Conservation (phyloP, 2,329 filamentous ascomycete genomes). For the Aspergillus flavus region DNA sequence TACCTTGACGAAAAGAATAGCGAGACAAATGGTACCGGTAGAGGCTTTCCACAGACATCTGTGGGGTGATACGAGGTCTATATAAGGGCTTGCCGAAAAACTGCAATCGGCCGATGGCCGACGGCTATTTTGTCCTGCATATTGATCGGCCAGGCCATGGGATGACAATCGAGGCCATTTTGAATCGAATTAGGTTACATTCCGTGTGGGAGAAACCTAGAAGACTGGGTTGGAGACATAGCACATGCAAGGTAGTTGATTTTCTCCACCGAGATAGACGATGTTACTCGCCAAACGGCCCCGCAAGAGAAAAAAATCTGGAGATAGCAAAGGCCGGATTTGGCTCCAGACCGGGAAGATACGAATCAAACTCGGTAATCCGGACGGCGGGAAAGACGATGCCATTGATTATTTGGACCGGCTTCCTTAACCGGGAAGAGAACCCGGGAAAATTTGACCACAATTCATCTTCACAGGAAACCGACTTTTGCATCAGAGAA, state of each 20-base stretch:
- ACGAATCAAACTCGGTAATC: not conserved
- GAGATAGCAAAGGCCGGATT: conserved; percentile 1
- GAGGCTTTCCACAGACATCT: not conserved
- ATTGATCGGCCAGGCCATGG: not conserved
- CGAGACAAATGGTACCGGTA: not conserved
- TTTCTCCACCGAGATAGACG: not conserved
- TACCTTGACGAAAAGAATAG: not conserved
- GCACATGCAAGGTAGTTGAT: not conserved
- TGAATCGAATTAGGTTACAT: conserved; percentile 5
- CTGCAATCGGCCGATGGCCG: not conserved
- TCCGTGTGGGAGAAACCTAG: conserved; percentile 4
- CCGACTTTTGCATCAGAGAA: not conserved
- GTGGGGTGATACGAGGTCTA: not conserved
- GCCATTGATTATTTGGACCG: not conserved
- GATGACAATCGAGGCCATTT: not conserved
- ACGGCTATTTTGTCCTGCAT: not conserved
- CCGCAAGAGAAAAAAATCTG: not conserved
- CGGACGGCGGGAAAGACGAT: not conserved
- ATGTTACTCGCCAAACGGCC: conserved; percentile 2
- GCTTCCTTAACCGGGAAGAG: not conserved
- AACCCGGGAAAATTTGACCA: not conserved
- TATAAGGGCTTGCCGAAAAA: not conserved
- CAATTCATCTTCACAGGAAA: not conserved
- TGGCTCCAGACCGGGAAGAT: not conserved
- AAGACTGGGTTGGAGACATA: not conserved